These are phyloP conservation scores for Dissoconium aciculare DNA, from an alignment of 2,329 filamentous ascomycete genomes.

Conservation along the genomic window DNA sequence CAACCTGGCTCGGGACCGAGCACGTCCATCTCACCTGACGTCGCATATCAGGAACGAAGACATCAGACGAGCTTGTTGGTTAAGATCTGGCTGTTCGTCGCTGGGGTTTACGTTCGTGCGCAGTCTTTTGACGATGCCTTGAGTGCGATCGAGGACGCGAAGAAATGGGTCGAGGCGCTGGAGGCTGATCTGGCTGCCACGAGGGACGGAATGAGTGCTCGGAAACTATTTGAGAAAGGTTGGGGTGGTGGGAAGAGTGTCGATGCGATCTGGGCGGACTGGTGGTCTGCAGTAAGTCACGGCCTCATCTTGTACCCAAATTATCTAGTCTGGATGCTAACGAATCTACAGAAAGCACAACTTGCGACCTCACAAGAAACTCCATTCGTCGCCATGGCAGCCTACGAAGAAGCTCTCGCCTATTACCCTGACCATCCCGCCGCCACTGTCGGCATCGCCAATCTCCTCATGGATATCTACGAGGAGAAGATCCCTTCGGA, in stretches of 20 bases:
- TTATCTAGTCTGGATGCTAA: conserved; percentile 11
- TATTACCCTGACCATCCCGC: conserved; percentile 65
- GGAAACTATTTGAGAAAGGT: conserved; percentile 46
- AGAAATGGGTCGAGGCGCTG: conserved; percentile 55
- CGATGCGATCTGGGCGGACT: conserved; percentile 72
- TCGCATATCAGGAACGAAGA: conserved; percentile 36
- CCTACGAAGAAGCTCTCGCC: conserved; percentile 71
- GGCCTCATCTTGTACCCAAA: conserved; percentile 1
- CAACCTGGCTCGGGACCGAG: conserved; percentile 19
- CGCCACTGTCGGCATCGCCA: conserved; percentile 69
- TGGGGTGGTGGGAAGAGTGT: conserved; percentile 73
- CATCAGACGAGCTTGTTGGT: conserved; percentile 47
- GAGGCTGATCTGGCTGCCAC: conserved; percentile 48
- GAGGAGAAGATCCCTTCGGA: conserved; percentile 46
- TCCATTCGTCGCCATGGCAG: conserved; percentile 54
- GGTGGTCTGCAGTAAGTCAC: conserved; percentile 58
- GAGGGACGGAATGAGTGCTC: conserved; percentile 44
- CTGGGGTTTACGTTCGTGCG: conserved; percentile 73
- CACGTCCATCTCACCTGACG: conserved; percentile 18
- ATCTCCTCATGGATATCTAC: conserved; percentile 77
- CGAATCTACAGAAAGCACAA: conserved; percentile 44
- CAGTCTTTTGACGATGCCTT: conserved; percentile 64
- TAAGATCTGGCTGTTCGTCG: conserved; percentile 80
- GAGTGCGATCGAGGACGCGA: conserved; percentile 67
- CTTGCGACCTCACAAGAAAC: conserved; percentile 47